phyloP scores from a whole-genome alignment of 1,139 yeast species.

The Candida albicans region DNA sequence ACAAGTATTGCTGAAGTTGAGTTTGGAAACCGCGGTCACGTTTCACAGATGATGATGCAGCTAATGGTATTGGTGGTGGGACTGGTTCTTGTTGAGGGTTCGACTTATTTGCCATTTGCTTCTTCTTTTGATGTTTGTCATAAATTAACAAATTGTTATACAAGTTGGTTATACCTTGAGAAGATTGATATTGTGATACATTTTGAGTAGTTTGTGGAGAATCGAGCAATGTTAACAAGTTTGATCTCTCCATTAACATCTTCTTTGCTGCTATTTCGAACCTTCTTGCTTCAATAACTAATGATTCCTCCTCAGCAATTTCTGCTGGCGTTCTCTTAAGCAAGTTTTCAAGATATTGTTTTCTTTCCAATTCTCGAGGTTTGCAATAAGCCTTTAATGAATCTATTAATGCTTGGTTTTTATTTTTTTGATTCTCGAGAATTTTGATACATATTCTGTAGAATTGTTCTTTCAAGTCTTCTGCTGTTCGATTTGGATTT shows the following conservation, averaged over 20 bases:
- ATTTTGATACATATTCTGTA: slow-evolving; percentile 50
- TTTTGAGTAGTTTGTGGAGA: slow-evolving; percentile 84
- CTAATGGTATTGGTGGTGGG: slow-evolving; percentile 59
- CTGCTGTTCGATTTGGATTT: slow-evolving; percentile 48
- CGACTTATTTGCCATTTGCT: slow-evolving; percentile 21
- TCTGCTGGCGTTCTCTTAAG: slow-evolving; percentile 90
- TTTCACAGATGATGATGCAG: slow-evolving; percentile 52
- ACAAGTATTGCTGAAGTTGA: slow-evolving; percentile 46
- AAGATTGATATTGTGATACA: slow-evolving; percentile 74
- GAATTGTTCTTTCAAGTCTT: slow-evolving; percentile 82
- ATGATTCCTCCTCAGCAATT: slow-evolving; percentile 94
- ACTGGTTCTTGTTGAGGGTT: slow-evolving; percentile 45
- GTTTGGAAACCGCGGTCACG: slow-evolving; percentile 56
- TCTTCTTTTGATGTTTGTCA: slow-evolving; percentile 61
- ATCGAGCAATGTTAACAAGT: slow-evolving; percentile 74
- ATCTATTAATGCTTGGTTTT: slow-evolving; percentile 49
- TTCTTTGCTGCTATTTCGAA: slow-evolving; percentile 92
- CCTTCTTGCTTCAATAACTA: slow-evolving; percentile 88
- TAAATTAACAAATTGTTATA: slow-evolving; percentile 77
- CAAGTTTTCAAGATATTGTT: slow-evolving; percentile 73
- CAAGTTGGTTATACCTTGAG: slow-evolving; percentile 86
- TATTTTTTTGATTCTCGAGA: slow-evolving; percentile 46
- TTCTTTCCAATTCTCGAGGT: slow-evolving; percentile 70
- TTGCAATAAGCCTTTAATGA: slow-evolving; percentile 59
- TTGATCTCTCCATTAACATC: slow-evolving; percentile 80